Evolutionary conservation across 176 grass and related monocot species (phyloP).

Genomic region (sorghum (Sorghum bicolor)): DNA sequence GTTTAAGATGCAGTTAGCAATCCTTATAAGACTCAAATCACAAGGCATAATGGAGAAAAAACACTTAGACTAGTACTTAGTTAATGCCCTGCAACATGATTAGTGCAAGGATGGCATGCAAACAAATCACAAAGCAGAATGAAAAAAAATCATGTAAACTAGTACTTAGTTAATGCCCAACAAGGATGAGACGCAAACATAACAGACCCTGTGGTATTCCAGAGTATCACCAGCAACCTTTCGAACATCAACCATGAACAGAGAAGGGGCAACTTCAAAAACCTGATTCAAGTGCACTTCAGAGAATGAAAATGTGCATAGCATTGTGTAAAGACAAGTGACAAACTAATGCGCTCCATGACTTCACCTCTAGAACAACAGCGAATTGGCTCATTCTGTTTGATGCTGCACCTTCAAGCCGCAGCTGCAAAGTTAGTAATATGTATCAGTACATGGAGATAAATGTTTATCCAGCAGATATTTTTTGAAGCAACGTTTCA

Average conservation of each 20-base stretch:
- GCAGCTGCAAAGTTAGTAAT: constrained; percentile 50
- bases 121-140: background rate
- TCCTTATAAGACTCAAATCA: background rate
- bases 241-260: constrained; percentile 97
- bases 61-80: background rate
- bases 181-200: background rate
- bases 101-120: background rate
- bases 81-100: background rate
- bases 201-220: constrained; percentile 91
- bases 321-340: background rate
- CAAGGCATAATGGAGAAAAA: background rate
- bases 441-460: constrained; percentile 1
- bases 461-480: constrained; percentile 15
- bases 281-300: constrained; percentile 46
- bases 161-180: background rate
- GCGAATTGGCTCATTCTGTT: constrained; percentile 69
- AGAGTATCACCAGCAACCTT: constrained; percentile 90
- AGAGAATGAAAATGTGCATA: constrained; percentile 32
- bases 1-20: constrained; percentile 3
- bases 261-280: constrained; percentile 90
- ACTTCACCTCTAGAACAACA: constrained; percentile 85
- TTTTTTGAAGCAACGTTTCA: constrained; percentile 10
- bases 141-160: background rate
- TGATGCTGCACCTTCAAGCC: constrained; percentile 63
- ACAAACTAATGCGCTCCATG: background rate